Conservation (phyloP, 2,329 filamentous ascomycete species). For the Fusarium continuum region DNA sequence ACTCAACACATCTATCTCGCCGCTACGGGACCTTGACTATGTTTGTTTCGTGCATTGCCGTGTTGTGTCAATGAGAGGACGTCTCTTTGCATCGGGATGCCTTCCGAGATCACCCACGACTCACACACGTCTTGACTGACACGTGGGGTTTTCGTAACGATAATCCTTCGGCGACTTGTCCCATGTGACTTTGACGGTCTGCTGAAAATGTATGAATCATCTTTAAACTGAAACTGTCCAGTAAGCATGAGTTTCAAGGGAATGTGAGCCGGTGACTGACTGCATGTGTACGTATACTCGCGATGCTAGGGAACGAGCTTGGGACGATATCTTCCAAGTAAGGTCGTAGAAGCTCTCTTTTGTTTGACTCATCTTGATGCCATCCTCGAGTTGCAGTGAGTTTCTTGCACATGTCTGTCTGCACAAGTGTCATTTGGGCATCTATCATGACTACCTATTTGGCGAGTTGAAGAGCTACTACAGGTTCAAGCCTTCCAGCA, state of each 20-base stretch:
- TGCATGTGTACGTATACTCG: not conserved
- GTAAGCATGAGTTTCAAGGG: not conserved
- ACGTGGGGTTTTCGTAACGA: conserved; percentile 1
- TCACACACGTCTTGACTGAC: not conserved
- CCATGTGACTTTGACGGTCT: not conserved
- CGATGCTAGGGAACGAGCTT: not conserved
- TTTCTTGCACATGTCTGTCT: no score
- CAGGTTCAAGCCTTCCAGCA: no score
- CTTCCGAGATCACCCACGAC: conserved; percentile 9
- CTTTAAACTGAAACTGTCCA: no score
- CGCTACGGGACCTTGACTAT: conserved; percentile 4
- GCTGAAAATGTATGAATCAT: no score
- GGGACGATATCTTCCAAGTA: not conserved
- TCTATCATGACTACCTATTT: no score
- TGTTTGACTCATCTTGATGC: no score
- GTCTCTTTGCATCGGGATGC: conserved; percentile 3
- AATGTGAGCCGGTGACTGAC: not conserved
- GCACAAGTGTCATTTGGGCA: no score
- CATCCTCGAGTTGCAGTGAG: no score
- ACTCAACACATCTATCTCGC: not conserved
- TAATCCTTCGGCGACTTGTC: not conserved
- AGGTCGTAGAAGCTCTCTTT: no score
- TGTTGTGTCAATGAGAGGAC: not conserved
- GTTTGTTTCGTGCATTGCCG: conserved; percentile 3
- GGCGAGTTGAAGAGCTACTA: no score